phyloP scores from a whole-genome alignment of 306 rosid genomes.

The Hippophae gyantsensis region DNA sequence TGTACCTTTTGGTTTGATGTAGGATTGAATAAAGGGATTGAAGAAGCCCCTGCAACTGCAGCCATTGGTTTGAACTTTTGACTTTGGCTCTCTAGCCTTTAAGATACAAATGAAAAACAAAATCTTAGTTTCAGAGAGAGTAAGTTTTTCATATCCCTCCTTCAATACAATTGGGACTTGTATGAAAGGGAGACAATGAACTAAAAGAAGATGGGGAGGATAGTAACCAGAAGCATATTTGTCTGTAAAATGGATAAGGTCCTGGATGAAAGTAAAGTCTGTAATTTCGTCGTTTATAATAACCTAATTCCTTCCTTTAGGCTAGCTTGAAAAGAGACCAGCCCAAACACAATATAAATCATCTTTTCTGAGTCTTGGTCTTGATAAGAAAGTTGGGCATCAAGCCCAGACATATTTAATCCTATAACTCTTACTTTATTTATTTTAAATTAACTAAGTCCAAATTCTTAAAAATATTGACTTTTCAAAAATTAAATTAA shows the following conservation, averaged over 20 bases:
- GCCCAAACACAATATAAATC: no score
- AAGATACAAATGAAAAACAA: not conserved
- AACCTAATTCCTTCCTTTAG: no score
- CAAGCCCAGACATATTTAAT: no score
- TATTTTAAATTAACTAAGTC: no score
- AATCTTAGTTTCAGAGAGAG: not conserved
- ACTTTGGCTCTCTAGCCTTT: not conserved
- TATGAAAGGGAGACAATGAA: not conserved
- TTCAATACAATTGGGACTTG: not conserved
- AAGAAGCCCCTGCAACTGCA: constrained; percentile 25
- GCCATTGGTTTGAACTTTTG: constrained; percentile 23
- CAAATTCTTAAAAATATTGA: no score
- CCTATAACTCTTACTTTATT: no score
- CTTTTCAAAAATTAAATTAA: no score
- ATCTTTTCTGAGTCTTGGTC: no score
- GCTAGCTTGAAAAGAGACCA: no score
- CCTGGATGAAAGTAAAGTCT: not conserved
- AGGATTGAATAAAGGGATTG: constrained; percentile 14
- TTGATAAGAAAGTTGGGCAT: no score
- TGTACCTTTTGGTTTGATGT: constrained; percentile 34
- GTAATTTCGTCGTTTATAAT: no score
- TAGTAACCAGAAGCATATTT: not conserved
- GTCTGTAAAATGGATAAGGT: constrained; percentile 10
- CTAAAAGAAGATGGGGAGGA: no score
- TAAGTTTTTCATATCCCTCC: not conserved